Percentiles rank a stretch among this genome's conserved stretches.
Evolutionary conservation across 352 stramenopile species (phyloP).

Genomic region (Globisporangium uncinulatum): DNA sequence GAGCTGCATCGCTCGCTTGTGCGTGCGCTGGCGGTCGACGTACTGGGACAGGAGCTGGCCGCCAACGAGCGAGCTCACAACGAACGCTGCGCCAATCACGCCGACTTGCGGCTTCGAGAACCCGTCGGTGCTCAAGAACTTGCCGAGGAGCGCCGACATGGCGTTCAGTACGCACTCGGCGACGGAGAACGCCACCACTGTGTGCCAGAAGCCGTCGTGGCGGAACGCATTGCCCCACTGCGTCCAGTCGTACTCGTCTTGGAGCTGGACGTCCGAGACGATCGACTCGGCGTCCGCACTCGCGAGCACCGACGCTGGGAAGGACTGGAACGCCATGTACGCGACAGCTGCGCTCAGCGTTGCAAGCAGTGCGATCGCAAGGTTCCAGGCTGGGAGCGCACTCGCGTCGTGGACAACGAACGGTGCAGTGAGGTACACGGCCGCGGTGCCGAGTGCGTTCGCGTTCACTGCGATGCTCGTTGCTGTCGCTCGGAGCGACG

Average conservation of each 20-base stretch:
- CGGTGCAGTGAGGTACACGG: conserved; percentile 48
- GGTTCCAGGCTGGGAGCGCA: conserved; percentile 37
- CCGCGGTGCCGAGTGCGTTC: conserved; percentile 61
- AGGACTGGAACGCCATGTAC: conserved; percentile 36
- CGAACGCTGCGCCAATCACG: conserved; percentile 61
- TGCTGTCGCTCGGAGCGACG: conserved; percentile 52
- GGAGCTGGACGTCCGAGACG: conserved; percentile 46
- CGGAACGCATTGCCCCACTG: conserved; percentile 63
- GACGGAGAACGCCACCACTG: conserved; percentile 53
- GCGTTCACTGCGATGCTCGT: conserved; percentile 74
- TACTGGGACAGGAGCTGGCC: conserved; percentile 63
- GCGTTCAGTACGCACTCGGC: conserved; percentile 66
- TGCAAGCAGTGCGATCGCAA: conserved; percentile 30
- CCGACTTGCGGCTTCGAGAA: conserved; percentile 65
- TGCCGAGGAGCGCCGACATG: conserved; percentile 64
- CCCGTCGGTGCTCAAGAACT: conserved; percentile 53
- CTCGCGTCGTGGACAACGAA: conserved; percentile 38
- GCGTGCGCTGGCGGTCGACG: conserved; percentile 53
- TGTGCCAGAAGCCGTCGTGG: conserved; percentile 59
- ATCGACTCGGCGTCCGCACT: conserved; percentile 33
- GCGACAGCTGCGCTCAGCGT: conserved; percentile 15
- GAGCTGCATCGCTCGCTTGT: conserved; percentile 49
- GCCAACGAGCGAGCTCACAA: conserved; percentile 61
- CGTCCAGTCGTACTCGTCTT: conserved; percentile 67
- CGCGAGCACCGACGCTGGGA: conserved; percentile 20